Evolutionary conservation across 164 flowering plant species (phyloP), one percentile per base, ranked within the genome.

Genomic region (Cinnamomum chago): DNA sequence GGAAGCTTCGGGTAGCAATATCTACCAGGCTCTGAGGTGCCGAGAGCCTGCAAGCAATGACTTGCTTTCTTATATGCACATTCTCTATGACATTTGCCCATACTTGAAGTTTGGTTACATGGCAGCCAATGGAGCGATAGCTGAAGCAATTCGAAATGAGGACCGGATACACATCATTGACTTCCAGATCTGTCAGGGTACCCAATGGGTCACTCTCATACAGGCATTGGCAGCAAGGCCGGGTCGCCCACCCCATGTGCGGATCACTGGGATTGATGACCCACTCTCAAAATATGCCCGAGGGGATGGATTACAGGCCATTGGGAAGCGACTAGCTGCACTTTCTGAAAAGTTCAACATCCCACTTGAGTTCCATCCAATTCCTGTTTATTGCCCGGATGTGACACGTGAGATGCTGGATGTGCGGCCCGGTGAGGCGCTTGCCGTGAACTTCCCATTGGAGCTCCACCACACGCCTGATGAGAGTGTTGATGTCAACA

Each of bases 61-160:
- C 50, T 77, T 91, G 80, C 89, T 91, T 7, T 87, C 93, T 0
- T 90, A 91, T 81, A 88, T 91, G 93, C 92, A 86, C 0, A 80
- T 84, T 65, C 82, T 91, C 5, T 90, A 88, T 69, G 93, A 91
- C 35, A 85, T 90, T 72, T 91, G 96, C 82, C 96, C 96, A 3
- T 91, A 91, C 79, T 70, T 89, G 74, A 91, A 91, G 74, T 91
- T 91, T 70, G 96, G 93, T 23, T 90, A 90, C 83, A 88, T 91
- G 92, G 90, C 96, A 35, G 96, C 93, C 24, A 91, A 91, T 81
- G 96, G 93, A 10, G 96, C 93, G 6, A 91, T 91, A 11, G 96
- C 93, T 2, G 92, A 90, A 75, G 96, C 93, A 9, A 84, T 88
- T 78, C 87, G 79, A 72, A 81, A 78, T 62, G 93, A 88, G 76